Evolutionary conservation across 768 basidiomycete species (phyloP), one percentile per base, ranked within the genome.

Genomic region (Lactarius tabidus): DNA sequence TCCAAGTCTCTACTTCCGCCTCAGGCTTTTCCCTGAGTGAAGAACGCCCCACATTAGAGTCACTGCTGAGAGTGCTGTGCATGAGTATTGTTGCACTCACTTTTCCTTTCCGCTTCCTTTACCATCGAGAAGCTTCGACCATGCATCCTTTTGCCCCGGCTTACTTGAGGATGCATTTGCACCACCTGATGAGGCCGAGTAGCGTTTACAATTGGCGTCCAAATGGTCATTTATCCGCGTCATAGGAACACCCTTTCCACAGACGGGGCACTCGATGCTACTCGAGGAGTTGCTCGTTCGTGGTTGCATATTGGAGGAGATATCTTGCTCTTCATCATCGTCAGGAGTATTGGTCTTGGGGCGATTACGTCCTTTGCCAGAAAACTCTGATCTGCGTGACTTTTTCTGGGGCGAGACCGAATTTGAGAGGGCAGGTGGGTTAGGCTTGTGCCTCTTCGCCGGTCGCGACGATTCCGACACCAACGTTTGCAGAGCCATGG

Each of bases 201-300:
- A 58, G 29, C 18, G 36, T 59, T 68, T 71, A 57, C 77, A 79
- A 1, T 73, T 72, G 62, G 71, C 70, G 43, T 79, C 77, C 41
- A 79, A 67, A 55, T 79, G 78, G 8, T 69, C 55, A 18, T 77
- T 75, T 51, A 79, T 75, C 18, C 59, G 61, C 12, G 69, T 59
- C 23, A 75, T 69, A 3, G 71, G 70, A 29, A 78, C 67, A 1
- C 59, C 61, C 18, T 67, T 67, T 10, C 18, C 45, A 48, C 65
- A 62, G 29, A 62, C 43, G 9, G 67, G 60, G 58, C 60, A 62
- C 52, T 59, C 60, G 26, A 62, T 45, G 39, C 18, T 61, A 51
- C 23, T 17, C 6, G 14, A 14, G 10, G 33, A 35, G 23, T 54
- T 53, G 51, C 59, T 45, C 57, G 36, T 31, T 28, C 6, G 36